Base-by-base conservation (phyloP, 352 stramenopile genomes). In the Synura sp. region DNA sequence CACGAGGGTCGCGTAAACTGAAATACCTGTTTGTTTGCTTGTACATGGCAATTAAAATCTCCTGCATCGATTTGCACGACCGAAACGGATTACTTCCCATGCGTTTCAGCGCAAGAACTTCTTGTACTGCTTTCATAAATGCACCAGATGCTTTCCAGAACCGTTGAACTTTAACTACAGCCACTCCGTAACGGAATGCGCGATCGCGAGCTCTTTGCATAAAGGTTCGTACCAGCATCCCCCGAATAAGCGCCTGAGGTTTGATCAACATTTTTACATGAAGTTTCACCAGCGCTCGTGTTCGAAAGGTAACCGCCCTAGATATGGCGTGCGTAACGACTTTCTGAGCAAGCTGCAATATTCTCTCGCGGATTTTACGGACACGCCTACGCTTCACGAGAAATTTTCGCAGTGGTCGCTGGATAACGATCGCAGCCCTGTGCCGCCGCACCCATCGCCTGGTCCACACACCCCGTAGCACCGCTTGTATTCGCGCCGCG, bases 51-150 rank as follows among this genome's bases (percentile, higher is more conserved):
- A 55, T 27, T 38, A 55, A 35, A n/a, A 76, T 31, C 2, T 76
- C 67, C 55, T 76, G 67, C n/a, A 59, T 2, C 14, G 22, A 38
- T 4, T 22, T 1, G 59, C 67, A 76, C 25, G n/a, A 12, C 34
- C 41, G 35, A 38, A 59, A 76, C 41, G 67, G 67, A 76, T 76
- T 76, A n/a, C 2, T 25, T 55, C 33, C 67, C 2, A 57, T 31
- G 14, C 67, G 9, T 33, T 59, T 55, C 7, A 5, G 14, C 29
- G 67, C 67, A 29, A 76, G 29, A 29, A 76, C 22, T 25, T 59
- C 67, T 38, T 76, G 25, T 14, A 76, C 36, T 35, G 36, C 34
- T 76, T 59, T 34, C 22, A 2, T 38, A 17, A 76, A 33, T 38
- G 12, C 25, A 32, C 36, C 36, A 59, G 34, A 59, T 59, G 34